Evolutionary conservation across 2,329 filamentous ascomycete genomes (phyloP).

Genomic region (Acrodontium crateriforme): DNA sequence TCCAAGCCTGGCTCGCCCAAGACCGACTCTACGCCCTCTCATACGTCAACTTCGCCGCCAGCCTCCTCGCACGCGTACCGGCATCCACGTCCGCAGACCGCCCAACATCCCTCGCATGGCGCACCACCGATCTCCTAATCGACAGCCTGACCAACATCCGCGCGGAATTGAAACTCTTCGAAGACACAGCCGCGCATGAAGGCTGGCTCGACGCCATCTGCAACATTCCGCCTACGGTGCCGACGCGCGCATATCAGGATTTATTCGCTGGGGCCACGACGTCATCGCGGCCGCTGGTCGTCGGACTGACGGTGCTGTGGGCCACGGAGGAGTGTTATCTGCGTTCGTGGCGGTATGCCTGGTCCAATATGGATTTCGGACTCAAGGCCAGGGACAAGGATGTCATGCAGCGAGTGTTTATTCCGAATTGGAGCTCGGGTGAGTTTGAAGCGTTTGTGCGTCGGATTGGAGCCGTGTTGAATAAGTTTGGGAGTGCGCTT

Average conservation of each 20-base stretch:
- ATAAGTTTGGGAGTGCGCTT: conserved; percentile 30
- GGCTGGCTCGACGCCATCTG: conserved; percentile 35
- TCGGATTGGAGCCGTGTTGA: conserved; percentile 30
- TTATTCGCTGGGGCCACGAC: conserved; percentile 44
- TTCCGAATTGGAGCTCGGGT: conserved; percentile 36
- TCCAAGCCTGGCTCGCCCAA: conserved; percentile 57
- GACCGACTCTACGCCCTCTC: conserved; percentile 58
- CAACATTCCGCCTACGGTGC: conserved; percentile 7
- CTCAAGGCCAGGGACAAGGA: conserved; percentile 22
- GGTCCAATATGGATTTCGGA: conserved; percentile 17
- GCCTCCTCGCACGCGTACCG: conserved; percentile 46
- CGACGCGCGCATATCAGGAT: conserved; percentile 36
- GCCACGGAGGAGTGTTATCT: conserved; percentile 51
- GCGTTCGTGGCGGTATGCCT: conserved; percentile 33
- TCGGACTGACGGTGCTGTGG: conserved; percentile 59
- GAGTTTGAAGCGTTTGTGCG: conserved; percentile 37
- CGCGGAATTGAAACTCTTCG: conserved; percentile 52
- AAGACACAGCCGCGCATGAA: conserved; percentile 41
- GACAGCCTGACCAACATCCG: conserved; percentile 52
- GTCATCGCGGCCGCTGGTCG: conserved; percentile 40
- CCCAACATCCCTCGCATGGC: conserved; percentile 38
- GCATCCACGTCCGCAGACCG: conserved; percentile 33
- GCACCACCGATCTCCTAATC: conserved; percentile 47
- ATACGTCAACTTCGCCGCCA: conserved; percentile 54
- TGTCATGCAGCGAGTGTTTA: conserved; percentile 34